Evolutionary conservation across 306 rosid genomes (phyloP).

Genomic region (Castanea mollissima): DNA sequence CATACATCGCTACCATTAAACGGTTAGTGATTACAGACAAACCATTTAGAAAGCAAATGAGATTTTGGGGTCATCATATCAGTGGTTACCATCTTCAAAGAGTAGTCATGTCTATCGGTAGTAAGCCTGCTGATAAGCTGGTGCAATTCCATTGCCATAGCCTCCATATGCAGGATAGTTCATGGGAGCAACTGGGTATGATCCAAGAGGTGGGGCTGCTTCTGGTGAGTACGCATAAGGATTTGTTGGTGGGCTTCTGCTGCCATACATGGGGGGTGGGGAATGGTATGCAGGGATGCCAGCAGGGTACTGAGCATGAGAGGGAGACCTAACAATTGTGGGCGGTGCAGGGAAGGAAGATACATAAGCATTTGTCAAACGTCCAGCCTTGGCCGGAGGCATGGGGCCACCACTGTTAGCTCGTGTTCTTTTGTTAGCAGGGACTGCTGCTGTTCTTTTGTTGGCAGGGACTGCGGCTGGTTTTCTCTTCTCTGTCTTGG

Average conservation of each 20-base stretch:
- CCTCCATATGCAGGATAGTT: conserved; percentile 82
- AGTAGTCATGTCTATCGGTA: conserved; percentile 89
- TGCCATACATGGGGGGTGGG: conserved; percentile 93
- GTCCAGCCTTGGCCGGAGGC: conserved; percentile 99
- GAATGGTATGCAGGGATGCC: conserved; percentile 89
- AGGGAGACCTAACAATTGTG: conserved; percentile 83
- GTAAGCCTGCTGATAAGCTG: conserved; percentile 99
- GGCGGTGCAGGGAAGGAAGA: conserved; percentile 95
- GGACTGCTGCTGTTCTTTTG: conserved; percentile 83
- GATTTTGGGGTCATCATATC: conserved; percentile 79
- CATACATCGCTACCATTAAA: conserved; percentile 89
- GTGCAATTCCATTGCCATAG: conserved; percentile 87
- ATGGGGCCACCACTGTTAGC: conserved; percentile 93
- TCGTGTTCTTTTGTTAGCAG: conserved; percentile 95
- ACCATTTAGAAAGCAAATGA: conserved; percentile 69
- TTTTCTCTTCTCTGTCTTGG: conserved; percentile 83
- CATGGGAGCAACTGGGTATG: conserved; percentile 83
- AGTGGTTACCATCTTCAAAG: conserved; percentile 92
- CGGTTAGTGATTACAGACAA: conserved; percentile 98
- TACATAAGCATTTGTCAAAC: conserved; percentile 90
- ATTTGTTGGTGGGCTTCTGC: conserved; percentile 87
- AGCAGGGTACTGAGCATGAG: conserved; percentile 88
- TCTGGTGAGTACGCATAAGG: conserved; percentile 86
- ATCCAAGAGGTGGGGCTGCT: conserved; percentile 70
- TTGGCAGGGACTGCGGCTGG: conserved; percentile 87